Evolutionary conservation across 1,139 yeast genomes (phyloP).

Genomic region (Geotrichum citri-aurantii): DNA sequence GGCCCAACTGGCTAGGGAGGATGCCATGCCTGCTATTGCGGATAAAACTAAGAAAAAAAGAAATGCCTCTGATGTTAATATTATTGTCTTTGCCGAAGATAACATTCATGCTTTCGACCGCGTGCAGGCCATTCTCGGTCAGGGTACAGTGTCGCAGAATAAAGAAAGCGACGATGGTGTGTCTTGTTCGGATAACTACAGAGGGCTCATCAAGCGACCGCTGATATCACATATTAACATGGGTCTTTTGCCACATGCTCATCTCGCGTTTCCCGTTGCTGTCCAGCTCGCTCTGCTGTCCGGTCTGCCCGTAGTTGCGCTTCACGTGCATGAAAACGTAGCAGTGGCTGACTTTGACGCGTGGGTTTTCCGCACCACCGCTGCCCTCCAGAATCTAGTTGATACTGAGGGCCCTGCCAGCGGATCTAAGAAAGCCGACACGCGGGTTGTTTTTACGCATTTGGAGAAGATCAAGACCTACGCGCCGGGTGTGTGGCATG

Average conservation of each 20-base stretch:
- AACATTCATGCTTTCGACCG: conserved; percentile 49
- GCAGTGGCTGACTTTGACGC: conserved; percentile 41
- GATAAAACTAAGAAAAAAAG: conserved; percentile 5
- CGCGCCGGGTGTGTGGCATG: conserved; percentile 84
- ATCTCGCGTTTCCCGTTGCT: conserved; percentile 54
- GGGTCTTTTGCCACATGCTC: conserved; percentile 70
- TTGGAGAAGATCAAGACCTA: conserved; percentile 68
- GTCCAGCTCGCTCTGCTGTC: conserved; percentile 22
- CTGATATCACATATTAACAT: conserved; percentile 60
- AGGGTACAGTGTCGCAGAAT: no score
- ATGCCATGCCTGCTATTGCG: background rate
- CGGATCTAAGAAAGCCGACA: background rate
- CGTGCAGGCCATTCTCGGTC: conserved; percentile 27
- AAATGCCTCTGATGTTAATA: conserved; percentile 27
- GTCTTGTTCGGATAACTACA: no score
- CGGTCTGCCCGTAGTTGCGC: conserved; percentile 19
- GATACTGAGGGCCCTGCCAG: conserved; percentile 11
- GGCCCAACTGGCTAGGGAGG: background rate
- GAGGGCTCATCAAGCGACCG: no score
- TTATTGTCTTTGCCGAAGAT: conserved; percentile 55
- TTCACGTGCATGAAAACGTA: conserved; percentile 78
- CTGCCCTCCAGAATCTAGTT: background rate
- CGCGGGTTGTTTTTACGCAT: conserved; percentile 29
- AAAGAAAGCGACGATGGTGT: no score
- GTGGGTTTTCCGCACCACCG: conserved; percentile 28